Evolutionary conservation across 352 stramenopile genomes (phyloP), one percentile per base, ranked within the genome.

Genomic region (Peronosclerospora sorghi): DNA sequence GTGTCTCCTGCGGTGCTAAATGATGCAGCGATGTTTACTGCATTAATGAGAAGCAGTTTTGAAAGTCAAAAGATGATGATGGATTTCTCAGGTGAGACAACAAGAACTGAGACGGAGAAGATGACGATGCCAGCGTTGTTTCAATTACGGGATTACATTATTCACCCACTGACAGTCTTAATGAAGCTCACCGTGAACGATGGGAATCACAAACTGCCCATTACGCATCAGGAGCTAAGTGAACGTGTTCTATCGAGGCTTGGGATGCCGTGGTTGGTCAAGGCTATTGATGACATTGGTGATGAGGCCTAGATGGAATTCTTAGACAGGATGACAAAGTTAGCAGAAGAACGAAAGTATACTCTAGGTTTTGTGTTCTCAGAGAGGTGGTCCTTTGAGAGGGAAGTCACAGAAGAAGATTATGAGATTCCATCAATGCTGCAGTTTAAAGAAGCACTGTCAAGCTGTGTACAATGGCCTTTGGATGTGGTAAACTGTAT

Each of bases 171-270:
- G 2, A 87, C 72, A 8, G 47, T 88, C 6, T 83, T 72, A 2
- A 82, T 91, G 59, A 83, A 79, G 44, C 57, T 91, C 5, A 87
- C 77, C 1, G 61, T 91, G 23, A 91, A 91, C 30, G 79, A 91
- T 44, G 76, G 79, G 1, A 61, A 83, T 27, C 74, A 71, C 15
- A 87, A 84, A 48, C 41, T 91, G 15, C 76, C 79, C 9, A 73
- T 89, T 35, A 80, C 79, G n/a, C 76, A 88, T 27, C 62, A 82
- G 3, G 76, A 87, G 35, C 45, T 91, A 18, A 86, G 73, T 35
- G 51, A 71, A 5, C 73, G 76, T 13, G 76, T 91, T 4, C 59
- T 89, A 23, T 69, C 66, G 32, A 57, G 79, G 20, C 70, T 91
- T 2, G 79, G 79, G 1, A 89, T 74, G 4, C 58, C 73, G 1